These are phyloP conservation scores for Aspergillus fumigatiaffinis DNA, from an alignment of 2,329 filamentous ascomycete species.

Conservation along the genomic window DNA sequence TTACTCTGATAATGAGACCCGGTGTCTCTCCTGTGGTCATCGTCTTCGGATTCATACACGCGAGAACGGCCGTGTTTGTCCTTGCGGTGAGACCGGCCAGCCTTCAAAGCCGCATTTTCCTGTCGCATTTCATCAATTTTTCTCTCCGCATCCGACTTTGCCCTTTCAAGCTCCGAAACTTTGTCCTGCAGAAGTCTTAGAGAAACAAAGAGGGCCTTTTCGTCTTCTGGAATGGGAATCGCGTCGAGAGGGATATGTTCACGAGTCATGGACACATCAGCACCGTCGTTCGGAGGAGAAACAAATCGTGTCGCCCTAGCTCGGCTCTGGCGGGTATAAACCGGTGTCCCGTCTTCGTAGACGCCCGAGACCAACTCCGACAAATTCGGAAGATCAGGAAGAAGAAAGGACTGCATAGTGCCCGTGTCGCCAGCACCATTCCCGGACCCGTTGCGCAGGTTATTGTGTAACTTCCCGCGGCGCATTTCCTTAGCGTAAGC, in stretches of 20 bases:
- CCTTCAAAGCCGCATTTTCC: slow-evolving; percentile 50
- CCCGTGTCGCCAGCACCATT: slow-evolving; percentile 42
- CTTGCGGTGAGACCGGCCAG: slow-evolving; percentile 35
- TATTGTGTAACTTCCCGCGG: slow-evolving; percentile 20
- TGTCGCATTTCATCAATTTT: slow-evolving; percentile 50
- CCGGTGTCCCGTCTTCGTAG: slow-evolving; percentile 55
- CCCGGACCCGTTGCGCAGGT: slow-evolving; percentile 18
- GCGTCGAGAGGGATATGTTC: slow-evolving; percentile 49
- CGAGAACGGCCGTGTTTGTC: slow-evolving; percentile 34
- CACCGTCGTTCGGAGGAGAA: slow-evolving; percentile 40
- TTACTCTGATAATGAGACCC: slow-evolving; percentile 38
- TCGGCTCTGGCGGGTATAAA: slow-evolving; percentile 50
- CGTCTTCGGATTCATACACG: slow-evolving; percentile 43
- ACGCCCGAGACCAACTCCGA: slow-evolving; percentile 59
- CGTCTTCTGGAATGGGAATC: slow-evolving; percentile 57
- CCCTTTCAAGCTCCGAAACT: slow-evolving; percentile 53
- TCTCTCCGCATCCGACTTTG: slow-evolving; percentile 50
- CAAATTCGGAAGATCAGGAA: slow-evolving; percentile 59
- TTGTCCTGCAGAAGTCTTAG: slow-evolving; percentile 57
- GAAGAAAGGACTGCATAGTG: slow-evolving; percentile 57
- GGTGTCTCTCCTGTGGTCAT: slow-evolving; percentile 33
- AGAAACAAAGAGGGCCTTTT: slow-evolving; percentile 60
- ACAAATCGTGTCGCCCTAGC: slow-evolving; percentile 52
- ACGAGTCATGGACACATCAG: slow-evolving; percentile 28
- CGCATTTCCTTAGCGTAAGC: slow-evolving; percentile 30